A percentile compares a stretch with the other conserved stretches of the same genome.
Evolutionary conservation across 208 protist species (phyloP).

Genomic region (Trypanosoma lewisi): DNA sequence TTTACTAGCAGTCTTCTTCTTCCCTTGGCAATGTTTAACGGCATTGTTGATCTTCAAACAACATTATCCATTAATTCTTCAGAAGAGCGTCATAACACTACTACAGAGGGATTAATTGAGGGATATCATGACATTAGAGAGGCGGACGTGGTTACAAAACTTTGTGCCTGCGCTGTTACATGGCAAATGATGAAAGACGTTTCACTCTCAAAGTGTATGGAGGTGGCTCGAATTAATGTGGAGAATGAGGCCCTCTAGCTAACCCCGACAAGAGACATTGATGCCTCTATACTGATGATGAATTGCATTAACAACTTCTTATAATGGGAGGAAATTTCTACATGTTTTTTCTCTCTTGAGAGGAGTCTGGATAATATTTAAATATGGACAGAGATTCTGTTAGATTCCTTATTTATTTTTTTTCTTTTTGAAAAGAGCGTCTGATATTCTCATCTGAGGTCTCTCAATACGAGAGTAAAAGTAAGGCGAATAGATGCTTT

Average conservation of each 20-base stretch:
- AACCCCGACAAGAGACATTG: background rate
- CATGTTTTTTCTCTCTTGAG: no score
- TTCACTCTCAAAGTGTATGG: slow-evolving; percentile 71
- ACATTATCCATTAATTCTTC: slow-evolving; percentile 81
- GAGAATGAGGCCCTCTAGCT: slow-evolving; percentile 8
- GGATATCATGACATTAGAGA: slow-evolving; percentile 93
- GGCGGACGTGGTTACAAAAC: slow-evolving; percentile 84
- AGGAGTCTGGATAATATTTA: no score
- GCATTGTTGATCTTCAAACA: slow-evolving; percentile 68
- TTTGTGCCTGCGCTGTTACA: slow-evolving; percentile 75
- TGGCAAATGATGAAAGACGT: slow-evolving; percentile 83
- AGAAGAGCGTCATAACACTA: slow-evolving; percentile 86
- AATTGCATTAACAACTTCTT: no score
- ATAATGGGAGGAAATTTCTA: no score
- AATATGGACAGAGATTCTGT: no score
- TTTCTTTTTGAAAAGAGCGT: no score
- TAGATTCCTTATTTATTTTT: no score
- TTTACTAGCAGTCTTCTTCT: slow-evolving; percentile 91
- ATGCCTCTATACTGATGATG: no score
- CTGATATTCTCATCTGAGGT: no score
- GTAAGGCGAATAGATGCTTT: no score
- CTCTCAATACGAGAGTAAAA: no score
- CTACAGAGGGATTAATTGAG: slow-evolving; percentile 64
- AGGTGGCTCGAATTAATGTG: slow-evolving; percentile 46
- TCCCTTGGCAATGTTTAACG: slow-evolving; percentile 80